phyloP scores from a whole-genome alignment of 2,329 filamentous ascomycete genomes.

The Fusarium haematococcum region DNA sequence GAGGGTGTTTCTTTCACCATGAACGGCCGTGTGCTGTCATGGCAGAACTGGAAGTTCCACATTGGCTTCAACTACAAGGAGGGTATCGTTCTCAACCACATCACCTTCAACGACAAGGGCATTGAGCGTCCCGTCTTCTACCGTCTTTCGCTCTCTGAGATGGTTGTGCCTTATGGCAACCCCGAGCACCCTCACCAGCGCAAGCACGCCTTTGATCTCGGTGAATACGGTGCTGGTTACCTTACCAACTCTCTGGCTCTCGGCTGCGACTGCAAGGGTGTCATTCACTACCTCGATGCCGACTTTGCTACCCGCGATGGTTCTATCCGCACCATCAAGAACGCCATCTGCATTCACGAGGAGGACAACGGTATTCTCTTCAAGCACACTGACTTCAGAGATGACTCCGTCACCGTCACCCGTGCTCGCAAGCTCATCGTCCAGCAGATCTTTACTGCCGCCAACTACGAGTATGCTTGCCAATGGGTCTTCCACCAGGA shows the following conservation, averaged over 20 bases:
- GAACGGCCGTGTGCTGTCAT: constrained; percentile 76
- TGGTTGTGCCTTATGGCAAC: constrained; percentile 92
- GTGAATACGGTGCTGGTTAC: constrained; percentile 85
- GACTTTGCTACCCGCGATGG: constrained; percentile 84
- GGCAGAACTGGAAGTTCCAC: constrained; percentile 96
- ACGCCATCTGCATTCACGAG: constrained; percentile 95
- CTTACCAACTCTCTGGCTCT: constrained; percentile 84
- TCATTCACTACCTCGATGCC: constrained; percentile 92
- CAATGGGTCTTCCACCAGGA: constrained; percentile 88
- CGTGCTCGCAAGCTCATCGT: constrained; percentile 87
- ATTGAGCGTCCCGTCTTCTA: constrained; percentile 85
- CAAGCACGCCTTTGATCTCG: constrained; percentile 85
- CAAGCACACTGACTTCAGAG: constrained; percentile 95
- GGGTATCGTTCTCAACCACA: constrained; percentile 90
- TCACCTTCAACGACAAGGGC: constrained; percentile 88
- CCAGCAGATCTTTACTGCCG: constrained; percentile 93
- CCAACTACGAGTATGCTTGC: constrained; percentile 89
- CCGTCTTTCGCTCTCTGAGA: constrained; percentile 88
- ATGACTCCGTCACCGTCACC: constrained; percentile 87
- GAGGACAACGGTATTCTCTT: constrained; percentile 92
- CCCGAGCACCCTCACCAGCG: constrained; percentile 83
- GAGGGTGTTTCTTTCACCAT: constrained; percentile 90
- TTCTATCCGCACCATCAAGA: constrained; percentile 84
- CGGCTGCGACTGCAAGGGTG: constrained; percentile 88
- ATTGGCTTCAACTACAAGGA: constrained; percentile 96